Evolutionary conservation across 306 rosid species (phyloP).

Genomic region (Canavalia ensiformis): DNA sequence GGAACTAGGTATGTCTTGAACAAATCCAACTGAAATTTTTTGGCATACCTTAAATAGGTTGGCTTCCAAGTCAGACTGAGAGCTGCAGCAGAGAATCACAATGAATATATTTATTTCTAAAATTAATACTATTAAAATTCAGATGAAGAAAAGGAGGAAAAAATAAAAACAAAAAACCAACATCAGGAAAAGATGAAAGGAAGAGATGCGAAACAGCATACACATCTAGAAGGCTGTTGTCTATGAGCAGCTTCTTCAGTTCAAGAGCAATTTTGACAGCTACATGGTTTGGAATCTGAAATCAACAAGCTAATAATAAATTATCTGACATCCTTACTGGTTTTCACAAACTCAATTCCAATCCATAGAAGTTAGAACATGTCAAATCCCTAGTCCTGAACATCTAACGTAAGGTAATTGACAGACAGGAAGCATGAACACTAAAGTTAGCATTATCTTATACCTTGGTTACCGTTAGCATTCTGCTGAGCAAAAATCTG

Average conservation of each 20-base stretch:
- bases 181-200: not conserved
- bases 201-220: constrained; percentile 55
- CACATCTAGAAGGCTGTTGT: constrained; percentile 97
- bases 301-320: constrained; percentile 51
- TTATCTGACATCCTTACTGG: constrained; percentile 13
- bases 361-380: not conserved
- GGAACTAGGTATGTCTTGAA: not conserved
- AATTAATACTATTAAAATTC: constrained; percentile 20
- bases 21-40: constrained; percentile 22
- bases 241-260: constrained; percentile 93
- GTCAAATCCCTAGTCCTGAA: not conserved
- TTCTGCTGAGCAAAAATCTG: constrained; percentile 90
- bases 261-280: constrained; percentile 93
- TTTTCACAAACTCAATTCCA: constrained; percentile 8
- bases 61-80: constrained; percentile 89
- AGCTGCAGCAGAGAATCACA: constrained; percentile 64
- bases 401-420: constrained; percentile 21
- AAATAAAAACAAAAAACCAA: not conserved
- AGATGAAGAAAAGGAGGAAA: not conserved
- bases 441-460: not conserved
- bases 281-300: constrained; percentile 94
- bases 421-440: constrained; percentile 8
- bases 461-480: constrained; percentile 95
- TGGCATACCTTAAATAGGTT: constrained; percentile 85
- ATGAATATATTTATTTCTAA: not conserved